phyloP scores from a whole-genome alignment of 2,329 filamentous ascomycete species.

The Colletotrichum zoysiae region DNA sequence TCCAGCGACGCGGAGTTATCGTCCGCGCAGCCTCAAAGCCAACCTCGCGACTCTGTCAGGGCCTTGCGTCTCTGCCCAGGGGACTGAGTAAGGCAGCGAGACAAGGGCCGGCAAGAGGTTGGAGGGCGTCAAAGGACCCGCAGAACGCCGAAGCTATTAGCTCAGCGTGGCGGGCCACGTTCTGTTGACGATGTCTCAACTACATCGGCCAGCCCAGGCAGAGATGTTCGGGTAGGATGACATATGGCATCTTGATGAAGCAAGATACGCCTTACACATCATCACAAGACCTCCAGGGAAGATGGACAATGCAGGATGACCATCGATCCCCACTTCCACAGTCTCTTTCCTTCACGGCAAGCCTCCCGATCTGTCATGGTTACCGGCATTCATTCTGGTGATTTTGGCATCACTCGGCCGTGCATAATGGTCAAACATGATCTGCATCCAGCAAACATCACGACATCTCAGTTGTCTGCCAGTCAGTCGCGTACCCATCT shows the following conservation, averaged over 20 bases:
- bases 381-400: background rate
- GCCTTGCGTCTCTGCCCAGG: conserved; percentile 2
- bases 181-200: conserved; percentile 32
- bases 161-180: conserved; percentile 19
- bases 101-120: conserved; percentile 7
- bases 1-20: conserved; percentile 12
- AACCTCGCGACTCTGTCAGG: conserved; percentile 19
- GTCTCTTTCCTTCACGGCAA: conserved; percentile 1
- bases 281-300: conserved; percentile 4
- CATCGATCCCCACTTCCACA: conserved; percentile 23
- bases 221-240: background rate
- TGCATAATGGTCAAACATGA: conserved; percentile 27
- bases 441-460: conserved; percentile 19
- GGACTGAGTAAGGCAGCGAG: conserved; percentile 27
- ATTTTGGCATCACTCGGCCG: background rate
- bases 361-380: conserved; percentile 12
- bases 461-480: conserved; percentile 1
- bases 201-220: conserved; percentile 4
- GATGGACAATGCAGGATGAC: conserved; percentile 5
- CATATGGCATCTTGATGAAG: conserved; percentile 17
- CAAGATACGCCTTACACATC: conserved; percentile 20
- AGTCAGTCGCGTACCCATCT: conserved; percentile 1
- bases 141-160: background rate
- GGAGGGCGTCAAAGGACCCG: conserved; percentile 5
- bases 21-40: background rate